Conservation (phyloP, 116 monocot genomes). For the Papilionanthe hybrid region DNA sequence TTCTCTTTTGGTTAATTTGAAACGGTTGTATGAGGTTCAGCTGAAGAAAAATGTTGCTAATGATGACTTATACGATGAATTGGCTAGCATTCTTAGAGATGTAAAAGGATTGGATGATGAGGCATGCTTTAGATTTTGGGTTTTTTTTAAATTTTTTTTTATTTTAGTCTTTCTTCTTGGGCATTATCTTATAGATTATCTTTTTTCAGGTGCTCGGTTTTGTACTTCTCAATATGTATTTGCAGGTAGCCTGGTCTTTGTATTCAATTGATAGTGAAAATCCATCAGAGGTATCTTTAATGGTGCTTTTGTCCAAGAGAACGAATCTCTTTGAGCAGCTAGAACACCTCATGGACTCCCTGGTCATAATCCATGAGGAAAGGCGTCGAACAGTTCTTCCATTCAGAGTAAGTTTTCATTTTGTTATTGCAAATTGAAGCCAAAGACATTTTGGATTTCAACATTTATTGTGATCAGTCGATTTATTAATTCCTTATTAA, state of each 20-base stretch:
- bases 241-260: slow-evolving; percentile 83
- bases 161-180: not conserved
- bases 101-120: slow-evolving; percentile 73
- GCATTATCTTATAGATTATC: slow-evolving; percentile 12
- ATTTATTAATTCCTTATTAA: not conserved
- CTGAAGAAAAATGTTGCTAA: slow-evolving; percentile 52
- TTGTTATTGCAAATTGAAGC: not conserved
- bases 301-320: slow-evolving; percentile 46
- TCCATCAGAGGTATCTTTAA: slow-evolving; percentile 57
- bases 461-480: not conserved
- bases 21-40: slow-evolving; percentile 85
- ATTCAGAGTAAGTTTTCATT: slow-evolving; percentile 48
- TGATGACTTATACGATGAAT: slow-evolving; percentile 75
- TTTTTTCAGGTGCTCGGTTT: slow-evolving; percentile 71
- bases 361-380: slow-evolving; percentile 43
- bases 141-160: too few species aligned
- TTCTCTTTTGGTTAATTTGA: slow-evolving; percentile 88
- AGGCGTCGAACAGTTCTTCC: slow-evolving; percentile 54
- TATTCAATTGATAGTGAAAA: slow-evolving; percentile 65
- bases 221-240: slow-evolving; percentile 92
- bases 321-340: slow-evolving; percentile 57
- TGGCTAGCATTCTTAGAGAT: slow-evolving; percentile 50
- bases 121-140: slow-evolving; percentile 25
- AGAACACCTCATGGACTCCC: slow-evolving; percentile 32
- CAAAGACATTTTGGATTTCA: not conserved